Percentiles rank a stretch among this genome's conserved stretches.
phyloP scores from a whole-genome alignment of 1,284 basidiomycete genomes.

The Cutaneotrichosporon sp. region DNA sequence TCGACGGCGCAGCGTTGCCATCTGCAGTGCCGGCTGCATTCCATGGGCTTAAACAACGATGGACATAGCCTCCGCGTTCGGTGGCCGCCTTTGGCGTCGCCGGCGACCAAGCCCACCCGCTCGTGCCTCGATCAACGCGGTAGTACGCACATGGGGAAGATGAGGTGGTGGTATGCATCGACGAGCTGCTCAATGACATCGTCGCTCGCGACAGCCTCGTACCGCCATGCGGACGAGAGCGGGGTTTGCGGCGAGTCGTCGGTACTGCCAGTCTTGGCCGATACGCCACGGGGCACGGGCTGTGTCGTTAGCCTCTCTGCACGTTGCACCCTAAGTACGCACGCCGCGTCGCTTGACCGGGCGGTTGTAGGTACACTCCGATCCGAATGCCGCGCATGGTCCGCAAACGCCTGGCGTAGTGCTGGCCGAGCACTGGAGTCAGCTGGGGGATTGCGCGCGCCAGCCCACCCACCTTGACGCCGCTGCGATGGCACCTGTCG shows the following conservation, averaged over 20 bases:
- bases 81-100: no score
- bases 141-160: constrained; percentile 37
- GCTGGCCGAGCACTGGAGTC: constrained; percentile 31
- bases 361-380: constrained; percentile 41
- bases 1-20: no score
- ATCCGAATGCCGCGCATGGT: constrained; percentile 38
- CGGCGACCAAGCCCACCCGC: no score
- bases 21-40: no score
- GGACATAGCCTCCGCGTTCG: no score
- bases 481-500: constrained; percentile 43
- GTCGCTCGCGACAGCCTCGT: constrained; percentile 27
- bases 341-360: constrained; percentile 44
- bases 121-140: no score
- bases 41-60: no score
- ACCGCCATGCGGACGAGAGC: constrained; percentile 19
- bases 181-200: constrained; percentile 29
- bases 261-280: not conserved
- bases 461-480: constrained; percentile 33
- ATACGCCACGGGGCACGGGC: constrained; percentile 4
- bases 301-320: not conserved
- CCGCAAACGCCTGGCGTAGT: constrained; percentile 26
- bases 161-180: constrained; percentile 29
- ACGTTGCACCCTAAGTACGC: constrained; percentile 12
- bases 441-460: no score
- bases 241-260: not conserved